Base-by-base conservation (phyloP, 106 monocot genomes). In the Dioscorea zingiberensis region DNA sequence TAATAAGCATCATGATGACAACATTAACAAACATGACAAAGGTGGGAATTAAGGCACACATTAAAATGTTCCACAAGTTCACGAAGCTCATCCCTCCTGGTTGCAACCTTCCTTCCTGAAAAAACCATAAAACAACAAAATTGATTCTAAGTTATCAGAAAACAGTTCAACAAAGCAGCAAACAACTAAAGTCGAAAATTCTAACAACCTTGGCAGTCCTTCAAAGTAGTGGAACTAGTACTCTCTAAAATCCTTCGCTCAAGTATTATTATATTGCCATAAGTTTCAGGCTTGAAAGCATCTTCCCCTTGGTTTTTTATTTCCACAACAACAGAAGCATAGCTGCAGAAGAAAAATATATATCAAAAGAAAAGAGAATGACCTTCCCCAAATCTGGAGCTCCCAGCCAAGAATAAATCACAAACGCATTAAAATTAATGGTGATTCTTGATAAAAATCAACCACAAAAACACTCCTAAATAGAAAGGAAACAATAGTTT, bases 61-160 rank as follows among this genome's bases (percentile, higher is more conserved):
- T 98, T 98, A 58, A 93, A 93, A 71, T 98, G 86, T 60, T 98
- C 98, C 25, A 93, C 69, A 60, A 98, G 79, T 64, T 89, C 89
- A 59, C 58, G 74, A 54, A 98, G 89, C 27, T 92, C 91, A 26
- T 79, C 81, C 67, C 67, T 80, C 46, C 81, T 63, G 21, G 81
- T 82, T 28, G 94, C 71, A 71, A 95, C 77, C 77, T 95, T 95
- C 69, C 64, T 95, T 30, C 94, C 94, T 95, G 68, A 66, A 44
- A 62, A 76, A 13, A 12, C 58, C 29, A 47, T 25, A 29, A 70
- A 48, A 32, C 26, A 7, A 44, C 48, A 55, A 56, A 47, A 56
- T 13, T 13, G 17, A 44, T 38, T 38, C 38, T 38, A 38, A 38
- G 3, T 6, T 10, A 38, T 38, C 38, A 38, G 10, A 38, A n/a